A percentile compares a stretch with the other conserved stretches of the same genome.
Conservation (phyloP, 345 rosid species). For the Tarenaya hassleriana region DNA sequence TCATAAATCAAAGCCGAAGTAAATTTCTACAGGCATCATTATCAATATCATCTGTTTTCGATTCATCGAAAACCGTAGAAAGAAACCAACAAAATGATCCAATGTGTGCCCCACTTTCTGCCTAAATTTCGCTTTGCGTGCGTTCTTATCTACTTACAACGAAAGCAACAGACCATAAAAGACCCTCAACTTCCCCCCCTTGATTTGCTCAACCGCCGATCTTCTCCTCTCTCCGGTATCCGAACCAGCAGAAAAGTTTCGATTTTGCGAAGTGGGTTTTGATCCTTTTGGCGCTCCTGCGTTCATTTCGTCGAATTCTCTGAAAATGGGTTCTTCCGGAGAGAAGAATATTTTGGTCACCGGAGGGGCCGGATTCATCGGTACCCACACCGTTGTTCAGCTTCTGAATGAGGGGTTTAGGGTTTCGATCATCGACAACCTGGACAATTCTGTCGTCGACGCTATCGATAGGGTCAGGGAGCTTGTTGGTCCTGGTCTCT, state of each 20-base stretch:
- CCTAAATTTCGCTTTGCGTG: constrained; percentile 25
- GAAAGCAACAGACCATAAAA: constrained; percentile 11
- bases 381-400: constrained; percentile 84
- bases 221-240: neutral
- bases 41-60: constrained; percentile 16
- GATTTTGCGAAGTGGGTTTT: constrained; percentile 18
- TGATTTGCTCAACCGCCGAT: too few relatives aligned
- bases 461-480: constrained; percentile 76
- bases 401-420: constrained; percentile 70
- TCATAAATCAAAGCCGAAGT: constrained; percentile 12
- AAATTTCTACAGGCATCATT: constrained; percentile 15
- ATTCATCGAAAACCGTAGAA: too few relatives aligned
- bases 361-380: constrained; percentile 97
- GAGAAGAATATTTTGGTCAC: constrained; percentile 70
- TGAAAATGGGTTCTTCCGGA: constrained; percentile 30
- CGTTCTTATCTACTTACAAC: constrained; percentile 26
- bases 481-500: constrained; percentile 70
- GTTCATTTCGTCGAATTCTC: neutral
- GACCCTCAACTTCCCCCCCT: neutral
- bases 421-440: constrained; percentile 79
- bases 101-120: constrained; percentile 25
- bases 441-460: constrained; percentile 70
- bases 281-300: neutral
- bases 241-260: constrained; percentile 1
- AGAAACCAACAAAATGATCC: constrained; percentile 22